A percentile compares a stretch with the other conserved stretches of the same genome.
These are phyloP conservation scores for Prunella vulgaris DNA, from an alignment of 257 asterid genomes.

Conservation along the genomic window DNA sequence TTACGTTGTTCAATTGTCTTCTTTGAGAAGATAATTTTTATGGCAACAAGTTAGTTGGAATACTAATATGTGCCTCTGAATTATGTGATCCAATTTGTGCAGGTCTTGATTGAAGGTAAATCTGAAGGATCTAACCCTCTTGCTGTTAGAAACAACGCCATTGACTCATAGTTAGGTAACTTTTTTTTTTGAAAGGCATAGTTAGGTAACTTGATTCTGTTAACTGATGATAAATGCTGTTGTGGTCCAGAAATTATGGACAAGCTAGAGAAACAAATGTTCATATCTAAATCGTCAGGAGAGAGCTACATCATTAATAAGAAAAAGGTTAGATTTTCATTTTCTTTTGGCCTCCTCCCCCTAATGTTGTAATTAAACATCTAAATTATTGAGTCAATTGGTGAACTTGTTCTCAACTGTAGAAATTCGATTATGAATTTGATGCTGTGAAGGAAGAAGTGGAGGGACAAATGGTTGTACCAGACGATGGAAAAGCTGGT, in stretches of 20 bases:
- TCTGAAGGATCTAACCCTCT: conserved; percentile 18
- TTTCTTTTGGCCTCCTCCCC: background rate
- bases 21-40: background rate
- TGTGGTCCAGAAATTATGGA: conserved; percentile 61
- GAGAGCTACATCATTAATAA: conserved; percentile 53
- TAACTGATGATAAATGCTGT: conserved; percentile 21
- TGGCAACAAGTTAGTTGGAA: background rate
- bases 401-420: conserved; percentile 12
- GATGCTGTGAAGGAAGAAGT: conserved; percentile 79
- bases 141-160: conserved; percentile 19
- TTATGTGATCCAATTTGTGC: conserved; percentile 29
- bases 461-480: conserved; percentile 26
- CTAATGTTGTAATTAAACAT: background rate
- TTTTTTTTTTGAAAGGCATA: no score
- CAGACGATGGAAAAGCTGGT: conserved; percentile 30
- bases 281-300: conserved; percentile 50
- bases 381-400: background rate
- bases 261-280: conserved; percentile 58
- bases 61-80: conserved; percentile 9
- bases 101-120: conserved; percentile 84
- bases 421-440: conserved; percentile 62
- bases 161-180: background rate
- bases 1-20: background rate
- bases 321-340: conserved; percentile 43
- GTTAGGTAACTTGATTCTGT: conserved; percentile 11